These are phyloP conservation scores for Komagataella populi DNA, from an alignment of 805 yeast species.

Conservation along the genomic window DNA sequence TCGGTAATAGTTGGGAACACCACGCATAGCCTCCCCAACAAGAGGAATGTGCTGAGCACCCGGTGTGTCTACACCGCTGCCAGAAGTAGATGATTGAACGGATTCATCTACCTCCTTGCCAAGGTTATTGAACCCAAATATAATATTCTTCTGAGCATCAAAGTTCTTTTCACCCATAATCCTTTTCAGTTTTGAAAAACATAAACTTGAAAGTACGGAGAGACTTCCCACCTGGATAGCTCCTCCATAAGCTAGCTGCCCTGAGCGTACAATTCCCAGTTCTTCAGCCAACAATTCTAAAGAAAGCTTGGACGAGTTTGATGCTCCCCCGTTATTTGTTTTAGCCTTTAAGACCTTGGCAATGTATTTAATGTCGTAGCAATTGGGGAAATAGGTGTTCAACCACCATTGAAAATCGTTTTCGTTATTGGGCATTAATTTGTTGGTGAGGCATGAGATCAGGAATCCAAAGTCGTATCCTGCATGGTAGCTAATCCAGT, in stretches of 20 bases:
- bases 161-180: constrained; percentile 9
- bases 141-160: constrained; percentile 11
- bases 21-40: not conserved
- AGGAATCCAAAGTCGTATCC: constrained; percentile 94
- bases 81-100: not conserved
- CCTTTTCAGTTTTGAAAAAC: constrained; percentile 42
- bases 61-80: not conserved
- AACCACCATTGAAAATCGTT: constrained; percentile 66
- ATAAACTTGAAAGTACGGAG: constrained; percentile 46
- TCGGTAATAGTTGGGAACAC: not conserved
- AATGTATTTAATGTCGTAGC: constrained; percentile 66
- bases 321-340: constrained; percentile 7
- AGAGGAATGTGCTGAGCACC: not conserved
- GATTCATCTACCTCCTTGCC: constrained; percentile 4
- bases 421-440: constrained; percentile 67
- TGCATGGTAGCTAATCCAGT: constrained; percentile 86
- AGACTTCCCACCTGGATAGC: constrained; percentile 51
- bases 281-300: constrained; percentile 61
- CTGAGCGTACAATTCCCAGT: constrained; percentile 49
- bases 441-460: constrained; percentile 61
- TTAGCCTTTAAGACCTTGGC: constrained; percentile 11
- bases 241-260: constrained; percentile 16
- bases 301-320: constrained; percentile 23
- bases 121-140: constrained; percentile 15
- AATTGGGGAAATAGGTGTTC: constrained; percentile 60